Percentiles rank a stretch among this genome's conserved stretches.
These are phyloP conservation scores for Arbutus unedo DNA, from an alignment of 148 eudicot genomes.

Conservation along the genomic window DNA sequence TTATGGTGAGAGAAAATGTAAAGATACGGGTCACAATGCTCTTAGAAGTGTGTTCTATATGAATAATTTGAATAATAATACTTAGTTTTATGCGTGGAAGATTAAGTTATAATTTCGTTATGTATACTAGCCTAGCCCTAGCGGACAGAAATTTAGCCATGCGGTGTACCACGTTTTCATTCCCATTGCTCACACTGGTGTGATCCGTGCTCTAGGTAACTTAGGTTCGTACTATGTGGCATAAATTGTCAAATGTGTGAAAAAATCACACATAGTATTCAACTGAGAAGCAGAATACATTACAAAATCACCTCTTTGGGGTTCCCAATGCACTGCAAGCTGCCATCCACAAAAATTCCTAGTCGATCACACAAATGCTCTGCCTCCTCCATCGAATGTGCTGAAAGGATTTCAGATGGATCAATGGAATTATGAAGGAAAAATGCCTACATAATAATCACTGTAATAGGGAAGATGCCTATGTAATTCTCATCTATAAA, in stretches of 20 bases:
- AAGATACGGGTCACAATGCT: no score
- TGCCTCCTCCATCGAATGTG: slow-evolving; percentile 98
- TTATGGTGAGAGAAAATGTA: no score
- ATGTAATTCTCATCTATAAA: neutral
- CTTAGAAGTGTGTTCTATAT: no score
- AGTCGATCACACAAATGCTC: slow-evolving; percentile 86
- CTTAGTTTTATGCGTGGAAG: no score
- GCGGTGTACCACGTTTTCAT: no score
- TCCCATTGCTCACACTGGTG: no score
- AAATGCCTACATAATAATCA: neutral
- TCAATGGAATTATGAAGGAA: slow-evolving; percentile 6
- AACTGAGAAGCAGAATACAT: neutral
- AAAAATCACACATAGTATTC: neutral
- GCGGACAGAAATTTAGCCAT: no score
- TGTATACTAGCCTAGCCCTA: no score
- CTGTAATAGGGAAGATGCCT: neutral
- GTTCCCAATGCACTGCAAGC: slow-evolving; percentile 84
- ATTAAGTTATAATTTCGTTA: no score
- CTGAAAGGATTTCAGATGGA: slow-evolving; percentile 33
- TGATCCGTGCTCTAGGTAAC: no score
- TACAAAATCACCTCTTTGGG: slow-evolving; percentile 63
- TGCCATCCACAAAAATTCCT: slow-evolving; percentile 86
- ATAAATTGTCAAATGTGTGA: neutral
- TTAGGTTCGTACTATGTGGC: neutral
- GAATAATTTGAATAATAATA: no score